Evolutionary conservation across 1,284 basidiomycete species (phyloP).

Genomic region (Ceratobasidium sp.): DNA sequence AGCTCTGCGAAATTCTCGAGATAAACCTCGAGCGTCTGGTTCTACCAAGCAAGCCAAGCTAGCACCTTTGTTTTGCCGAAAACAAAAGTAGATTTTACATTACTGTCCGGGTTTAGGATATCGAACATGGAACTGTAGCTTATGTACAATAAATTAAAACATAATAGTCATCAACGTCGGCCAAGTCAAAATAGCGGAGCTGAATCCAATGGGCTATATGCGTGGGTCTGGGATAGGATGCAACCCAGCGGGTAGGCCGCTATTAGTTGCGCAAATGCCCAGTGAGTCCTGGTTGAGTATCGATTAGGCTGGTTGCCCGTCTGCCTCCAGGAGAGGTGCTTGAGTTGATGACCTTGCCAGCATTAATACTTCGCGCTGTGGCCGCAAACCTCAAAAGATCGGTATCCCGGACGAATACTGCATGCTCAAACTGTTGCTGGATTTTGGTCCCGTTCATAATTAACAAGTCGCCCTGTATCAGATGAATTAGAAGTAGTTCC

Average conservation of each 20-base stretch:
- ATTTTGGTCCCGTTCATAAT: slow-evolving; percentile 35
- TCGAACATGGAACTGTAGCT: background rate
- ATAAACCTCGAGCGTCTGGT: background rate
- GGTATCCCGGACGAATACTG: slow-evolving; percentile 39
- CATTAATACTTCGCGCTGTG: slow-evolving; percentile 27
- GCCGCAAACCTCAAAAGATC: slow-evolving; percentile 40
- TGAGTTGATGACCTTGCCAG: background rate
- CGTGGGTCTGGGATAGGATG: background rate
- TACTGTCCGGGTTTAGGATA: background rate
- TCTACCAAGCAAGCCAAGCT: slow-evolving; percentile 12
- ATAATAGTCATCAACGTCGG: background rate
- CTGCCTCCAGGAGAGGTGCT: too few relatives aligned
- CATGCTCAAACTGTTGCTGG: slow-evolving; percentile 38
- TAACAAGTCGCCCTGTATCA: slow-evolving; percentile 29
- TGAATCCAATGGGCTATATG: background rate
- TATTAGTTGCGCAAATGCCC: background rate
- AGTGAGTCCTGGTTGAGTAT: too few relatives aligned
- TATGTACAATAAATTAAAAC: slow-evolving; percentile 37
- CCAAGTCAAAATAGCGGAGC: background rate
- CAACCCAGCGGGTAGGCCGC: background rate
- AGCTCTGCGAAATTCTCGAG: background rate
- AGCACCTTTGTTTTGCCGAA: slow-evolving; percentile 32
- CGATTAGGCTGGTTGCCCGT: too few relatives aligned
- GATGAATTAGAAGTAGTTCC: background rate
- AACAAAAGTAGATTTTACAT: background rate